Conservation (phyloP, 169 alveolate species). For the Cyclospora cayetanensis region DNA sequence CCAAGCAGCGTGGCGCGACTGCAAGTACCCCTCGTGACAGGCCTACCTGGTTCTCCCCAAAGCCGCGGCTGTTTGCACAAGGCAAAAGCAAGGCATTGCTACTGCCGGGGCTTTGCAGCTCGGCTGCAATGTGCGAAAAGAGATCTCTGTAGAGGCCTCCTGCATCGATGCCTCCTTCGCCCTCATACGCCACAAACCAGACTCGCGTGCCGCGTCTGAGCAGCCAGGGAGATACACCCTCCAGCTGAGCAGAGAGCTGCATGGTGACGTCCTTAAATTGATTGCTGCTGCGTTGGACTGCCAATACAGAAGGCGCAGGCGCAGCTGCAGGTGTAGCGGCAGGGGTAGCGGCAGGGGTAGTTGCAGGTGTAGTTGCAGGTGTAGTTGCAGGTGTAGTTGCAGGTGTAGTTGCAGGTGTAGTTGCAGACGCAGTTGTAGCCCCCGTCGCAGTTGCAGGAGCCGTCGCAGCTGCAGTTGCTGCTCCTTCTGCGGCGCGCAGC, state of each 20-base stretch:
- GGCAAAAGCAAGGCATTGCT: slow-evolving; percentile 84
- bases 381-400: not conserved
- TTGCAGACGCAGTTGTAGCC: not conserved
- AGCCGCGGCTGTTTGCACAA: slow-evolving; percentile 84
- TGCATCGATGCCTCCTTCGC: slow-evolving; percentile 92
- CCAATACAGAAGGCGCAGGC: not conserved
- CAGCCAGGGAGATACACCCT: slow-evolving; percentile 73
- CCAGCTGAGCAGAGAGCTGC: slow-evolving; percentile 79
- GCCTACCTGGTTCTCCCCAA: slow-evolving; percentile 78
- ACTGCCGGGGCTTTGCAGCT: slow-evolving; percentile 79
- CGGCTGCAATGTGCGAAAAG: slow-evolving; percentile 83
- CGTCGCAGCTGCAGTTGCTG: slow-evolving; percentile 72
- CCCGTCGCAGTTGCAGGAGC: not conserved
- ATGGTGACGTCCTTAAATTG: slow-evolving; percentile 88
- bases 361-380: not conserved
- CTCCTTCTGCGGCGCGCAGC: slow-evolving; percentile 75
- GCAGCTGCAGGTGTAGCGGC: not conserved
- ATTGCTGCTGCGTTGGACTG: slow-evolving; percentile 61
- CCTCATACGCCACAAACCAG: slow-evolving; percentile 84
- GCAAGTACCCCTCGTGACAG: no score
- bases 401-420: not conserved
- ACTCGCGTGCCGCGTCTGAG: slow-evolving; percentile 78
- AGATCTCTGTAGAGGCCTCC: slow-evolving; percentile 93
- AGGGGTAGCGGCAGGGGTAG: not conserved
- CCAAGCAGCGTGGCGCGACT: no score